Conservation (phyloP, 163 green algal species). For the Chlorella variabilis region DNA sequence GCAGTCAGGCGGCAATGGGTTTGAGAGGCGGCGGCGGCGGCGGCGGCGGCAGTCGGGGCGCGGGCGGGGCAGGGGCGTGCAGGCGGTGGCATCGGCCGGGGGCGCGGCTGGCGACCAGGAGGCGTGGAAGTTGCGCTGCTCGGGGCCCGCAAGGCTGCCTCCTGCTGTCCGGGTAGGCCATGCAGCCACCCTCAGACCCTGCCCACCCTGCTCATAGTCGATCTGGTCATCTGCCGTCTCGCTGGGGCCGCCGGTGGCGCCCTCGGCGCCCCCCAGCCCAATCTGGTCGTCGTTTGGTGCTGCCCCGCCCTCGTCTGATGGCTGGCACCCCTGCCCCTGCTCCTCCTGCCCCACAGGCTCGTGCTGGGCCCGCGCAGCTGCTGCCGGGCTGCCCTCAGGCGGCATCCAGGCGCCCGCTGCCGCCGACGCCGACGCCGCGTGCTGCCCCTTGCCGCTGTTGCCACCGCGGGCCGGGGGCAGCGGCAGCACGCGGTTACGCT, state of each 20-base stretch:
- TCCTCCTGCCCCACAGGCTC: background rate
- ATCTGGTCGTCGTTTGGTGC: background rate
- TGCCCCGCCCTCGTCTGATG: background rate
- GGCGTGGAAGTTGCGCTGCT: too few relatives aligned
- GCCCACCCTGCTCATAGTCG: conserved; percentile 5
- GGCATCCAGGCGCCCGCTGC: conserved; percentile 2
- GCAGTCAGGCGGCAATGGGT: background rate
- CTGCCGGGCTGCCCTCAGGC: background rate
- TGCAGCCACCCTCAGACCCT: background rate
- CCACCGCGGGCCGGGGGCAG: background rate
- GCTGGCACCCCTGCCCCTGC: background rate
- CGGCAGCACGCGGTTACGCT: conserved; percentile 5
- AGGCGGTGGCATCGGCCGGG: background rate
- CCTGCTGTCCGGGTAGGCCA: too few relatives aligned
- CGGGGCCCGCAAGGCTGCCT: too few relatives aligned
- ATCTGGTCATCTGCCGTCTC: conserved; percentile 6
- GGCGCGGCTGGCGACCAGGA: too few relatives aligned
- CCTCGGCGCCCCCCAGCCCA: background rate
- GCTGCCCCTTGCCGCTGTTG: conserved; percentile 10
- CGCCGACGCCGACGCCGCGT: background rate
- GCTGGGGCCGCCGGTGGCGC: background rate
- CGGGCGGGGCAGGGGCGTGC: too few relatives aligned
- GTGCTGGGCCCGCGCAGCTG: background rate
- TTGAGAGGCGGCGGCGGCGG: background rate
- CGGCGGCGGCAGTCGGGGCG: background rate